These are phyloP conservation scores for Fusarium tuaranense DNA, from an alignment of 2,329 filamentous ascomycete genomes.

Conservation along the genomic window DNA sequence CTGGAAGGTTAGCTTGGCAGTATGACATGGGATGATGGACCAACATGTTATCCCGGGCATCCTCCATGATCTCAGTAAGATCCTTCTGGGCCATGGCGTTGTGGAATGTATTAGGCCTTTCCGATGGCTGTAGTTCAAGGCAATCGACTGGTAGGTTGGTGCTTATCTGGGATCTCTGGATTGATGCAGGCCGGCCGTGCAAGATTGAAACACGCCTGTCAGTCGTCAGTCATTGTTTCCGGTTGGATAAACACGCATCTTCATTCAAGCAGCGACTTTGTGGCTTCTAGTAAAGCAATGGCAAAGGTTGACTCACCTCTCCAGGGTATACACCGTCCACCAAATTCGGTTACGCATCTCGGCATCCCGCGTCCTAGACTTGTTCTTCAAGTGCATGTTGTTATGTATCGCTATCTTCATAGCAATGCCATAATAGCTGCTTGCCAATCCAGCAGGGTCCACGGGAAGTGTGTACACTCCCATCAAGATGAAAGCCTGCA, in stretches of 20 bases:
- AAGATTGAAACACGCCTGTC: conserved; percentile 24
- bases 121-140: neutral
- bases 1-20: neutral
- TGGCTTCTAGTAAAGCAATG: neutral
- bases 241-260: neutral
- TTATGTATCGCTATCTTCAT: conserved; percentile 25
- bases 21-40: neutral
- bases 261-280: no score
- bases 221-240: neutral
- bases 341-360: conserved; percentile 24
- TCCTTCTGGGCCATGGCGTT: conserved; percentile 14
- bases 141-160: neutral
- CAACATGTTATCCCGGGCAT: conserved; percentile 25
- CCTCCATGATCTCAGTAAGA: conserved; percentile 28
- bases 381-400: conserved; percentile 16
- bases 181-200: conserved; percentile 23
- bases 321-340: conserved; percentile 29
- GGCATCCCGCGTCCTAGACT: neutral
- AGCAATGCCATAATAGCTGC: conserved; percentile 26
- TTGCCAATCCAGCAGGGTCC: conserved; percentile 19
- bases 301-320: conserved; percentile 8
- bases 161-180: conserved; percentile 9
- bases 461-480: conserved; percentile 23
- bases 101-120: conserved; percentile 10
- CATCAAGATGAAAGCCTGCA: conserved; percentile 21